Evolutionary conservation across 148 eudicot species (phyloP), one percentile per base, ranked within the genome.

Genomic region (Hydrangea macrophylla): DNA sequence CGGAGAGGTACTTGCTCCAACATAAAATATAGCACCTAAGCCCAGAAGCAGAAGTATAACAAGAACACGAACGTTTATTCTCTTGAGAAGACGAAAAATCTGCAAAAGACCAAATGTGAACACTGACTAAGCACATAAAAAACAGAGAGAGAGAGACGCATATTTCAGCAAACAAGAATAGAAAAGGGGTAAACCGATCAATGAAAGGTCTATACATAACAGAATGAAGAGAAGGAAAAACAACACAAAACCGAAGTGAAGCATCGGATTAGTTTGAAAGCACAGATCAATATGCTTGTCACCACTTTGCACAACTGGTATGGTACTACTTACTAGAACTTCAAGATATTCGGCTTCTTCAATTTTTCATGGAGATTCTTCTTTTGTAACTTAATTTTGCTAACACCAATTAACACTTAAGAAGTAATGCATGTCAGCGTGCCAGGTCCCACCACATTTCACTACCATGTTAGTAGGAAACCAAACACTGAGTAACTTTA

Each of bases 1-100:
- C 1, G 96, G 95, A 27, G 98, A 94, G 40, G 98, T 94, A 56
- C 92, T 82, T 51, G 96, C 97, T 76, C 98, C 98, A 76, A 88
- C 45, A 59, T 88, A 94, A 74, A 88, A 86, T 69, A 94, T 83
- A 73, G 73, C 86, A 70, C 97, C 95, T 66, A 86, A 75, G 58
- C 83, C 83, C 75, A 90, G 60, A 55, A 90, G 84, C 86, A 86
- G 72, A 81, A 94, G 88, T 74, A 82, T 73, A 75, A 86, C 73
- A 66, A 86, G 92, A 64, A 90, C 81, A 45, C 98, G 97, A 55
- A 73, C 79, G 68, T 94, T 90, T 44, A 86, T 73, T 74, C 97
- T 86, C 96, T 82, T 85, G 55, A 94, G 74, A 66, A 94, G 60
- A 37, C 95, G 97, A 62, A 90, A 81, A 36, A 86, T 82, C 98